phyloP scores from a whole-genome alignment of 2,329 filamentous ascomycete genomes.

The Domatiomyces catenatus region DNA sequence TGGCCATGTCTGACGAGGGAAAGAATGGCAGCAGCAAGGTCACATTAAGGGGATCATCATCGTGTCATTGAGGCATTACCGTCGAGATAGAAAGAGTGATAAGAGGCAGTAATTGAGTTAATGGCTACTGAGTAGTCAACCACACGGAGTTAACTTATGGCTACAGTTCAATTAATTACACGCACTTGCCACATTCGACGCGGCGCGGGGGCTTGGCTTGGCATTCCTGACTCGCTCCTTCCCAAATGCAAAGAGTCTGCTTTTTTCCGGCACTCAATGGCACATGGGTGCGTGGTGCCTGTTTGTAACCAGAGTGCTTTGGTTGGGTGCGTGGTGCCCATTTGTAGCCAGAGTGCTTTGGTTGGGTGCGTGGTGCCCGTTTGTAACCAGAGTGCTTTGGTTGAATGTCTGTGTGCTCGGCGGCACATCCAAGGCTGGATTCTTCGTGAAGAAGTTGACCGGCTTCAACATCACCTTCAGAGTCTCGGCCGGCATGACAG shows the following conservation, averaged over 20 bases:
- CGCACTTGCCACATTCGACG: background rate
- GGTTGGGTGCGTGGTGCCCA: slow-evolving; percentile 24
- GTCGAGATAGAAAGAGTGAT: background rate
- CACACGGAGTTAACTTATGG: too few species aligned
- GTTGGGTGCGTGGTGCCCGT: slow-evolving; percentile 15
- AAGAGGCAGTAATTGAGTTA: background rate
- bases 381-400: slow-evolving; percentile 17
- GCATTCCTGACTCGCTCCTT: too few species aligned
- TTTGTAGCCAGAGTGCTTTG: slow-evolving; percentile 16
- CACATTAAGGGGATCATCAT: background rate
- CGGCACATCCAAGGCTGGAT: slow-evolving; percentile 35
- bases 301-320: slow-evolving; percentile 13
- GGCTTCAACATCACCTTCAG: slow-evolving; percentile 34
- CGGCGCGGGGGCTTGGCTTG: background rate
- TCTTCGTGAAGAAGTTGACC: slow-evolving; percentile 38
- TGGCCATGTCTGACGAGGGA: background rate
- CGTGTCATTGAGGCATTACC: background rate
- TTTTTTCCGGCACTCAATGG: too few species aligned
- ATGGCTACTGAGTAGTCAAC: background rate
- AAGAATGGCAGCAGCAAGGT: background rate
- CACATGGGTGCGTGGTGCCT: slow-evolving; percentile 3
- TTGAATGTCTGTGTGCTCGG: slow-evolving; percentile 28
- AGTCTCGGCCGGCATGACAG: slow-evolving; percentile 50
- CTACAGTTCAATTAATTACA: background rate
- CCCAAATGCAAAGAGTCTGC: too few species aligned